These are phyloP conservation scores for Candida smagusa DNA, from an alignment of 1,139 yeast species.

Conservation along the genomic window DNA sequence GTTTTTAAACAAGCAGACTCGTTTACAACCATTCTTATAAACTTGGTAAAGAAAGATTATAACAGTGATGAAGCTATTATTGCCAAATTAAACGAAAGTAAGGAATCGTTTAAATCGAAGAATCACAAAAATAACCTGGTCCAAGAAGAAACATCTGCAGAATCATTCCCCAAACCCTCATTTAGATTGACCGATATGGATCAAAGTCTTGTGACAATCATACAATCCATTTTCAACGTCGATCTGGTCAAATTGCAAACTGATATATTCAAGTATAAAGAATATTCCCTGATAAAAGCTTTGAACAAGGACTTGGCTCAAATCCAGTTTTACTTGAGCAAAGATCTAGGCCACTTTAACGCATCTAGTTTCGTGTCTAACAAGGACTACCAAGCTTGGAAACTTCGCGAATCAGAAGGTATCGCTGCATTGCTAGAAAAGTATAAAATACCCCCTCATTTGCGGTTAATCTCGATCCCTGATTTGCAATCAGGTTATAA, in stretches of 20 bases:
- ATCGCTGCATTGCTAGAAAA: conserved; percentile 37
- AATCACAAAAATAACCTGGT: conserved; percentile 3
- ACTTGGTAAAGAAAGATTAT: conserved; percentile 43
- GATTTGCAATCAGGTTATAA: conserved; percentile 31
- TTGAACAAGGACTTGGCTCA: conserved; percentile 46
- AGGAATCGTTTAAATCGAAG: conserved; percentile 35
- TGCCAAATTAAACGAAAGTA: conserved; percentile 42
- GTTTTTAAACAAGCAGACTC: conserved; percentile 55
- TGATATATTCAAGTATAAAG: conserved; percentile 44
- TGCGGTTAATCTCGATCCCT: conserved; percentile 29
- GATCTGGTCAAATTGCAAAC: conserved; percentile 45
- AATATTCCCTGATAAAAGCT: conserved; percentile 39
- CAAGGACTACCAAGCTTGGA: conserved; percentile 52
- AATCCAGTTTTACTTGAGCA: conserved; percentile 34
- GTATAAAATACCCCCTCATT: conserved; percentile 36
- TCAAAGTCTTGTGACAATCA: conserved; percentile 29
- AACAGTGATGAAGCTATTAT: conserved; percentile 38
- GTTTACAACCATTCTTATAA: conserved; percentile 55
- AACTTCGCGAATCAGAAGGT: conserved; percentile 37
- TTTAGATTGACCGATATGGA: conserved; percentile 52
- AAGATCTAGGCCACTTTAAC: conserved; percentile 38
- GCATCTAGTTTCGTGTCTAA: conserved; percentile 41
- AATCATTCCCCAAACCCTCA: conserved; percentile 40
- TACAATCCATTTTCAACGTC: conserved; percentile 40
- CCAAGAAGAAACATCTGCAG: conserved; percentile 6